These are phyloP conservation scores for Henckelia pumila DNA, from an alignment of 257 asterid genomes.

Conservation along the genomic window DNA sequence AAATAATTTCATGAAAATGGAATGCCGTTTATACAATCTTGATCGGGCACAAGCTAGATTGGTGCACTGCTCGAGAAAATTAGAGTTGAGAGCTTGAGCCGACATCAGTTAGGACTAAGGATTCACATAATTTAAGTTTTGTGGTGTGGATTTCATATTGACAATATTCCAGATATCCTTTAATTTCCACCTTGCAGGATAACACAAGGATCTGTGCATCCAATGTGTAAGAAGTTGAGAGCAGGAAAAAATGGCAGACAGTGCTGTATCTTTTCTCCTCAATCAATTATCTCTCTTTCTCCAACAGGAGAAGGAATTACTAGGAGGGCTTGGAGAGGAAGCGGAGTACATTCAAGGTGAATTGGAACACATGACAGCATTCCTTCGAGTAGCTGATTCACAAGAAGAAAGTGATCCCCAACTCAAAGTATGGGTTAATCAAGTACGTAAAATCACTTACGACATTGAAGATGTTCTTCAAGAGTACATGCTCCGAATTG, in stretches of 20 bases:
- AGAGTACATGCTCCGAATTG: slow-evolving; percentile 19
- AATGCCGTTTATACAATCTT: too few species aligned
- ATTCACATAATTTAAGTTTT: too few species aligned
- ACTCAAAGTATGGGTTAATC: background rate
- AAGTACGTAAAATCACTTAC: slow-evolving; percentile 31
- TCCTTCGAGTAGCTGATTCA: slow-evolving; percentile 28
- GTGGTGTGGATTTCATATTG: too few species aligned
- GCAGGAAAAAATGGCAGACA: slow-evolving; percentile 21
- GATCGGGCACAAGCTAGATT: too few species aligned
- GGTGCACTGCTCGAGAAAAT: too few species aligned
- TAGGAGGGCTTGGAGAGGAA: slow-evolving; percentile 5
- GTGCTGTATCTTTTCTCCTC: slow-evolving; percentile 17
- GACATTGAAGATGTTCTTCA: slow-evolving; percentile 28
- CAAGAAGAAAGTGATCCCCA: slow-evolving; percentile 21
- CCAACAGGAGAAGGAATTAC: background rate
- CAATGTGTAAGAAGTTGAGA: too few species aligned
- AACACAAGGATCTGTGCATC: too few species aligned
- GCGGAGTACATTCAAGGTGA: slow-evolving; percentile 22
- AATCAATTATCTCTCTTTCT: slow-evolving; percentile 18
- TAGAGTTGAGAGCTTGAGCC: too few species aligned
- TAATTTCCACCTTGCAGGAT: too few species aligned
- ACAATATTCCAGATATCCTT: too few species aligned
- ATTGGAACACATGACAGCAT: slow-evolving; percentile 23
- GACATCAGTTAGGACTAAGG: too few species aligned
- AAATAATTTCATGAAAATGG: too few species aligned